A percentile compares a stretch with the other conserved stretches of the same genome.
Evolutionary conservation across 129 eudicot species (phyloP).

Genomic region (Erigeron canadensis): DNA sequence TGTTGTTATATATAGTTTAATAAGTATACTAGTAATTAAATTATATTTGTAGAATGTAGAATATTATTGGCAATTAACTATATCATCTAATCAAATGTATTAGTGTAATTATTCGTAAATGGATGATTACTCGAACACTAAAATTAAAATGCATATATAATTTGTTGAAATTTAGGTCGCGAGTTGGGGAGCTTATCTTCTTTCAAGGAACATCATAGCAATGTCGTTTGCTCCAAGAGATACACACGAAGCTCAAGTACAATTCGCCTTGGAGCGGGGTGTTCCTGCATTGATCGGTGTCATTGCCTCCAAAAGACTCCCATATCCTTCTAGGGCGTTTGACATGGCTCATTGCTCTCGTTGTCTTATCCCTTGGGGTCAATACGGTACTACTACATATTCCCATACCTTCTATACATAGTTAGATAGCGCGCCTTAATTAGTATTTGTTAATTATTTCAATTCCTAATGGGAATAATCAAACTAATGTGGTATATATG

Average conservation of each 20-base stretch:
- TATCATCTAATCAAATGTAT: no score
- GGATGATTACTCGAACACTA: neutral
- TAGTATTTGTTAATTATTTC: no score
- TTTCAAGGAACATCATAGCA: slow-evolving; percentile 74
- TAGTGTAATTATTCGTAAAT: neutral
- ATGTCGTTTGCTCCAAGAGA: slow-evolving; percentile 96
- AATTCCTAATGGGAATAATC: neutral
- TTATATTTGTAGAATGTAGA: no score
- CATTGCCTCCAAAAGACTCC: slow-evolving; percentile 85
- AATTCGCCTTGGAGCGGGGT: slow-evolving; percentile 89
- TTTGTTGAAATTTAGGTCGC: slow-evolving; percentile 56
- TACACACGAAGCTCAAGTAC: slow-evolving; percentile 92
- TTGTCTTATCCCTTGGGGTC: slow-evolving; percentile 96
- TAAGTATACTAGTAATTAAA: no score
- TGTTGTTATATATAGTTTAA: no score
- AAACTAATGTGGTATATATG: neutral
- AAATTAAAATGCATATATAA: neutral
- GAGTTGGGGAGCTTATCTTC: slow-evolving; percentile 93
- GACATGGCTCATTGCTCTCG: slow-evolving; percentile 99
- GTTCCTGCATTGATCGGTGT: slow-evolving; percentile 95
- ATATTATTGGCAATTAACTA: no score
- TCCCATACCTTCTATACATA: neutral
- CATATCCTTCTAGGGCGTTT: slow-evolving; percentile 88
- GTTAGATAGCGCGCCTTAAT: neutral
- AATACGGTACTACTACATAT: slow-evolving; percentile 49